Conservation (phyloP, 2,329 filamentous ascomycete species). For the Aspergillus brasiliensis region DNA sequence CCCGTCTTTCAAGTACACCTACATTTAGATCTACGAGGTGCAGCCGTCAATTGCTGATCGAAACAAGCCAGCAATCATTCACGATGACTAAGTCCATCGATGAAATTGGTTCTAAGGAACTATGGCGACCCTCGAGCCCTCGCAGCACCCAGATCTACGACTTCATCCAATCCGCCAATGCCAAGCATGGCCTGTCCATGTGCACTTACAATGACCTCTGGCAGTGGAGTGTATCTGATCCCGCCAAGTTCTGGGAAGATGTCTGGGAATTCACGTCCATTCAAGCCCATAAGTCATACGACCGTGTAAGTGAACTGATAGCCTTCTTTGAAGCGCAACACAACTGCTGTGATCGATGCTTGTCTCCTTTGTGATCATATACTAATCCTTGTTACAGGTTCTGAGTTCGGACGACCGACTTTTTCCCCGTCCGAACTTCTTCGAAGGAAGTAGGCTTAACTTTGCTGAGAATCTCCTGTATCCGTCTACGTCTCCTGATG, state of each 20-base stretch:
- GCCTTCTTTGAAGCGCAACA: neutral
- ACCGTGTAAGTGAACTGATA: slow-evolving; percentile 32
- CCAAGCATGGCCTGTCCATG: slow-evolving; percentile 65
- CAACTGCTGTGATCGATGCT: neutral
- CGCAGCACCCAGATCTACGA: slow-evolving; percentile 69
- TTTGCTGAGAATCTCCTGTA: slow-evolving; percentile 95
- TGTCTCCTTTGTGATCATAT: neutral
- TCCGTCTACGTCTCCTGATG: slow-evolving; percentile 61
- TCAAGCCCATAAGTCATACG: slow-evolving; percentile 63
- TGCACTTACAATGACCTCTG: slow-evolving; percentile 74
- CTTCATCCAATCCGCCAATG: slow-evolving; percentile 70
- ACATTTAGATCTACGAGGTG: neutral
- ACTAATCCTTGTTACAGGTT: slow-evolving; percentile 54
- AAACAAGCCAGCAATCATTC: too few relatives aligned
- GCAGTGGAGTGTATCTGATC: slow-evolving; percentile 78
- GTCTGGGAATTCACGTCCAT: slow-evolving; percentile 83
- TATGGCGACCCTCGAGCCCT: slow-evolving; percentile 73
- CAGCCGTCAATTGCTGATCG: neutral
- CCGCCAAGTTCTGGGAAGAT: slow-evolving; percentile 78
- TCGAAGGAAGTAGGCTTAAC: slow-evolving; percentile 76
- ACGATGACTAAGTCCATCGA: slow-evolving; percentile 11
- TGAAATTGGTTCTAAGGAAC: slow-evolving; percentile 42
- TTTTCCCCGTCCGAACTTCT: slow-evolving; percentile 88
- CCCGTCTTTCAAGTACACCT: neutral
- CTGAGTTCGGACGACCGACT: slow-evolving; percentile 68